These are phyloP conservation scores for Sicyos edulis DNA, from an alignment of 306 rosid species.

Conservation along the genomic window DNA sequence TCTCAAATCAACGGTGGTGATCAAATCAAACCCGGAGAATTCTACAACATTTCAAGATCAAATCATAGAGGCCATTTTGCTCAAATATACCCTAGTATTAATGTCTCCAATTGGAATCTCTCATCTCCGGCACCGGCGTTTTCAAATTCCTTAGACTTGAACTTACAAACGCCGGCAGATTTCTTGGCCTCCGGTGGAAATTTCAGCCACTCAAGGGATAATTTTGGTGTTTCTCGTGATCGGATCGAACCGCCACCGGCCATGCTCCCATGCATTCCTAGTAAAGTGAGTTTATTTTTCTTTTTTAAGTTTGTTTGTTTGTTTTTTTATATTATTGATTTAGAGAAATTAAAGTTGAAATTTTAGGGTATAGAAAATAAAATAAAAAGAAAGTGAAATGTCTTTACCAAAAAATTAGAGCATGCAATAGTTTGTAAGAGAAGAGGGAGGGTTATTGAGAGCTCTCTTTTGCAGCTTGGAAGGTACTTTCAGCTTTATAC, in stretches of 20 bases:
- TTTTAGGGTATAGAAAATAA: background rate
- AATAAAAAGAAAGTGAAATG: background rate
- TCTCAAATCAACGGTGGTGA: slow-evolving; percentile 22
- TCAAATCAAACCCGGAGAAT: background rate
- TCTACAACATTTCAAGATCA: background rate
- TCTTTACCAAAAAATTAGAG: slow-evolving; percentile 6
- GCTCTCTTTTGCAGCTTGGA: slow-evolving; percentile 19
- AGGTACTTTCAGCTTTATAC: slow-evolving; percentile 43
- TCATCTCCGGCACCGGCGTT: slow-evolving; percentile 27
- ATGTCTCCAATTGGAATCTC: slow-evolving; percentile 47
- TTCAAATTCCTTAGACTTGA: slow-evolving; percentile 36
- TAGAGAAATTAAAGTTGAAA: background rate
- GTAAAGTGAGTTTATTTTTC: slow-evolving; percentile 34
- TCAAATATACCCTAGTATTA: slow-evolving; percentile 70
- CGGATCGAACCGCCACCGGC: slow-evolving; percentile 36
- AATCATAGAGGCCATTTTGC: slow-evolving; percentile 39
- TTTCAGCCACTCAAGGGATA: no score
- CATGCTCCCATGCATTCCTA: slow-evolving; percentile 26
- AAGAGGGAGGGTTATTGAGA: background rate
- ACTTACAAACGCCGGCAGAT: slow-evolving; percentile 38
- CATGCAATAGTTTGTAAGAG: background rate
- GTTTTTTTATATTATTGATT: background rate
- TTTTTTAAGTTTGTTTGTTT: background rate
- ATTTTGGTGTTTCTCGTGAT: slow-evolving; percentile 24
- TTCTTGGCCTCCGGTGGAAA: slow-evolving; percentile 34